These are phyloP conservation scores for Astraeus odoratus DNA, from an alignment of 768 basidiomycete genomes.

Conservation along the genomic window DNA sequence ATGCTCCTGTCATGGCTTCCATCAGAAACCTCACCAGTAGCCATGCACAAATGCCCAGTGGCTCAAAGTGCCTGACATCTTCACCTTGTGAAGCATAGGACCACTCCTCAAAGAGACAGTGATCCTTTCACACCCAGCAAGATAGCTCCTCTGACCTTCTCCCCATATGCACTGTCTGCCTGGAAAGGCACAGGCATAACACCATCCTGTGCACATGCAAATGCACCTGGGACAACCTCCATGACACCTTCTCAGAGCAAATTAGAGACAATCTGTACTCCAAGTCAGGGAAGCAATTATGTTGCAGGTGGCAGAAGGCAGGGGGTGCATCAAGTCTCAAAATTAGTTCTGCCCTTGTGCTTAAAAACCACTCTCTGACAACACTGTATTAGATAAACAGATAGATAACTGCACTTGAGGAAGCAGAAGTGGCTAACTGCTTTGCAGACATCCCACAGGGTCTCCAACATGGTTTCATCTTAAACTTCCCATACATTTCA, in stretches of 20 bases:
- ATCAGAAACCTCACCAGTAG: no score
- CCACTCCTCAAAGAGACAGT: no score
- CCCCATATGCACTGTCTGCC: no score
- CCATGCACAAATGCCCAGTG: no score
- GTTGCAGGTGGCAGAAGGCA: neutral
- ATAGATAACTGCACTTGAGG: slow-evolving; percentile 3
- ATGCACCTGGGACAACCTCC: neutral
- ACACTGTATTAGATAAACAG: neutral
- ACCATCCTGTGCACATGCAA: no score
- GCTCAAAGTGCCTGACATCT: no score
- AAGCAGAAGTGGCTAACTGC: neutral
- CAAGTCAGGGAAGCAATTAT: slow-evolving; percentile 3
- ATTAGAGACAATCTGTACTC: slow-evolving; percentile 6
- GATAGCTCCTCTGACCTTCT: no score
- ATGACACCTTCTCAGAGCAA: neutral
- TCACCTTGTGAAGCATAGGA: no score
- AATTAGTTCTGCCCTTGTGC: neutral
- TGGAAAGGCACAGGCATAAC: no score
- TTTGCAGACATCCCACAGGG: neutral
- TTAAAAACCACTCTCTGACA: no score
- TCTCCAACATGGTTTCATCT: neutral
- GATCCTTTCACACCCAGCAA: no score
- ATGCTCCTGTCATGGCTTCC: no score
- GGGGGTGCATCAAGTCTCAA: neutral
- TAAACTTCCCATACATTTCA: slow-evolving; percentile 3